Evolutionary conservation across 2,329 filamentous ascomycete genomes (phyloP), one percentile per base, ranked within the genome.

Genomic region (Microsporum canis): DNA sequence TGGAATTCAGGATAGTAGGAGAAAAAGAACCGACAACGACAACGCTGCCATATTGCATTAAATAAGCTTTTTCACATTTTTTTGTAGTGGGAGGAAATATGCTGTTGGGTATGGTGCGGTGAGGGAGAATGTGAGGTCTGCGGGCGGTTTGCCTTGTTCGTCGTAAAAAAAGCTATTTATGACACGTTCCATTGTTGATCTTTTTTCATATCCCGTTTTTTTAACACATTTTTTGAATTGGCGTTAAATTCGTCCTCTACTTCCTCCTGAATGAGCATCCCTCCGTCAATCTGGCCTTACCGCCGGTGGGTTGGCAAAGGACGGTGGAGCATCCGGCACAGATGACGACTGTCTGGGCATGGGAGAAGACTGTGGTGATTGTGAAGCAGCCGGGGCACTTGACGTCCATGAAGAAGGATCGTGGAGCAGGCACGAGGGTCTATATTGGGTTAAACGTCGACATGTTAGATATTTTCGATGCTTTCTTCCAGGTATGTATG

Each of bases 371-470:
- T 79, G 94, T 99, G 80, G 94, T 99, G 86, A 99, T 99, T 80
- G 91, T 96, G 88, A 97, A 99, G 89, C 94, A 99, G 76, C 94
- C 94, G 78, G 94, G 94, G 89, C 94, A 99, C 88, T 99, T 99
- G 84, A 99, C 94, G 79, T 99, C 94, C 94, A 99, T 99, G 89
- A 99, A 99, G 89, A 97, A 99, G 71, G 92, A 97, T 79, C 94
- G 90, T 75, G 94, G 94, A 70, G 85, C 88, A 74, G 94, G 94
- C 77, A 99, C 94, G 74, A 99, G 89, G 71, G 85, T 91, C 91
- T 95, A 70, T 65, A 29, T 12, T 5, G 33, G 17, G 31, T 17
- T 10, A 6, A 36, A 36, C 7, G 23, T n/a, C 27, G 41, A 31
- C 2, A 55, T 14, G 55, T 57, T 62, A n/a, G 57, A 43, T 43